These are phyloP conservation scores for Cornus florida DNA, from an alignment of 148 eudicot genomes.

Conservation along the genomic window DNA sequence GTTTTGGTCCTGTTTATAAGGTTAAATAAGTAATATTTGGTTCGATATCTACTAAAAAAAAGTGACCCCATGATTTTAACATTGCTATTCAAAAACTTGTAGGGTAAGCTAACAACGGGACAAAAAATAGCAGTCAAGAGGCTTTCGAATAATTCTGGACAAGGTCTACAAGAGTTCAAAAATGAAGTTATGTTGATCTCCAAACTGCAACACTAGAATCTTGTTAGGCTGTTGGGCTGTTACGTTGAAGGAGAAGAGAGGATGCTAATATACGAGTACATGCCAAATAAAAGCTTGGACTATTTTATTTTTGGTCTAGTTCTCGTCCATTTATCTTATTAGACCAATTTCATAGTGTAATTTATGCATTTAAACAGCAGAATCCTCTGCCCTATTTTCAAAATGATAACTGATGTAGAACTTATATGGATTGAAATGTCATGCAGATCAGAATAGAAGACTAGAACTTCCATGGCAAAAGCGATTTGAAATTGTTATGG, in stretches of 20 bases:
- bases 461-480: no score
- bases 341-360: no score
- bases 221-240: slow-evolving; percentile 6
- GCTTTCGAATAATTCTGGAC: slow-evolving; percentile 10
- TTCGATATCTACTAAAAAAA: no score
- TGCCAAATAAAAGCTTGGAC: slow-evolving; percentile 20
- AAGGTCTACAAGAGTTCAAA: slow-evolving; percentile 16
- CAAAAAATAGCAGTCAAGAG: slow-evolving; percentile 17
- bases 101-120: no score
- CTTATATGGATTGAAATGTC: neutral
- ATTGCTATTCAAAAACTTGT: no score
- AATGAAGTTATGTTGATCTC: slow-evolving; percentile 11
- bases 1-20: slow-evolving; percentile 25
- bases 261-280: slow-evolving; percentile 17
- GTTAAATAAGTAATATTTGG: neutral
- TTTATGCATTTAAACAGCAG: no score
- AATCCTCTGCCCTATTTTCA: no score
- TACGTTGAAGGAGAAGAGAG: slow-evolving; percentile 14
- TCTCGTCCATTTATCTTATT: no score
- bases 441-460: slow-evolving; percentile 1
- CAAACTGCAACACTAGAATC: slow-evolving; percentile 18
- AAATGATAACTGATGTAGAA: no score
- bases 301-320: slow-evolving; percentile 8
- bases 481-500: no score
- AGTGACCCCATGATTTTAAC: no score